phyloP scores from a whole-genome alignment of 2,329 filamentous ascomycete genomes.

The Clarireedia homoeocarpa region DNA sequence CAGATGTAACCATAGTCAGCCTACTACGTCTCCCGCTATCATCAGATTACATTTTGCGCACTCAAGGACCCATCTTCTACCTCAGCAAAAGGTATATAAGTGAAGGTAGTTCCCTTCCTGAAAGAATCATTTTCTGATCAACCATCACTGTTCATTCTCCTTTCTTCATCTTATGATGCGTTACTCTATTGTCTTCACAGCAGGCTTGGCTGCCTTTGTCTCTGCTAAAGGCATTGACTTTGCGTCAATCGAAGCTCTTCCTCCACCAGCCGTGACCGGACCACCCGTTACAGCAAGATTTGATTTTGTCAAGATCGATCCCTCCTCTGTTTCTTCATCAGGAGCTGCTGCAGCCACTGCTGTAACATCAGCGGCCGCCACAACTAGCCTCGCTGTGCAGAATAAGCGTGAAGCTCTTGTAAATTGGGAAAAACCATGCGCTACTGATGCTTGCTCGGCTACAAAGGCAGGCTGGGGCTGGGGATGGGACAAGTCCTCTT shows the following conservation, averaged over 20 bases:
- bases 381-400: not conserved
- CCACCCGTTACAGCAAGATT: not conserved
- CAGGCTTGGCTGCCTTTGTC: conserved; percentile 14
- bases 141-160: not conserved
- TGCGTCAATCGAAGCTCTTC: conserved; percentile 4
- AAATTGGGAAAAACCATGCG: not conserved
- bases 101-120: too few species aligned
- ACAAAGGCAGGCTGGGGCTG: not conserved
- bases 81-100: too few species aligned
- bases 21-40: too few species aligned
- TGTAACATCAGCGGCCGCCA: not conserved
- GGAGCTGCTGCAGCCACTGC: not conserved
- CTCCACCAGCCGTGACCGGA: not conserved
- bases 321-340: not conserved
- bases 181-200: conserved; percentile 5
- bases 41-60: too few species aligned
- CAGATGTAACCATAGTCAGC: too few species aligned
- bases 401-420: not conserved
- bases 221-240: conserved; percentile 13
- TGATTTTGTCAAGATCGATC: not conserved
- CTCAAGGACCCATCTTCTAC: too few species aligned
- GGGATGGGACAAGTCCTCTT: not conserved
- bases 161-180: conserved; percentile 9
- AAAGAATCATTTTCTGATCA: too few species aligned
- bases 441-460: not conserved